These are phyloP conservation scores for Trichoderma polysporum DNA, from an alignment of 2,329 filamentous ascomycete genomes.

Conservation along the genomic window DNA sequence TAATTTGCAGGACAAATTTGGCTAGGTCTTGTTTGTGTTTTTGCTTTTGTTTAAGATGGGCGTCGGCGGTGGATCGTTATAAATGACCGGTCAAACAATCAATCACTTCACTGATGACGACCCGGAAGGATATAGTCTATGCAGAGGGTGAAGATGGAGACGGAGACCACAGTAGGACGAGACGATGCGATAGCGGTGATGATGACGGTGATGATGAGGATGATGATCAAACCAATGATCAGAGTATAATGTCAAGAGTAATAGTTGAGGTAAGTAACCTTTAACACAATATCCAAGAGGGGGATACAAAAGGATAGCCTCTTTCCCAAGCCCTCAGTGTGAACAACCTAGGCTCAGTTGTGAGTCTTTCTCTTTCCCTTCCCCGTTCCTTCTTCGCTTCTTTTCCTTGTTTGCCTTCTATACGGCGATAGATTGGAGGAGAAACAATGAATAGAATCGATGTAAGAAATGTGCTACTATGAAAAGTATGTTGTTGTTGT, in stretches of 20 bases:
- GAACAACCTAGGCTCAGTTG: slow-evolving; percentile 10
- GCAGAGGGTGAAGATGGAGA: slow-evolving; percentile 22
- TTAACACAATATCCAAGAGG: slow-evolving; percentile 3
- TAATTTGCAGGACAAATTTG: not conserved
- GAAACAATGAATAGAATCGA: not conserved
- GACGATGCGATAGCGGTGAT: not conserved
- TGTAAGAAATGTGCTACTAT: not conserved
- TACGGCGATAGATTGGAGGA: not conserved
- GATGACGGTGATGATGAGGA: too few species aligned
- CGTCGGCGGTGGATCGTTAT: not conserved
- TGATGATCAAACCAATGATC: too few species aligned
- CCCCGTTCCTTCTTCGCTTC: not conserved
- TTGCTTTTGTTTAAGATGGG: not conserved
- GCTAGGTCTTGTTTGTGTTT: not conserved
- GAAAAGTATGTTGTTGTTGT: not conserved
- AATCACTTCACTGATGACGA: slow-evolving; percentile 23
- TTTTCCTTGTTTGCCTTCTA: slow-evolving; percentile 1
- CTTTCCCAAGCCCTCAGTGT: slow-evolving; percentile 9
- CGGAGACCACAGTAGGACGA: slow-evolving; percentile 17
- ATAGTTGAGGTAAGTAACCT: not conserved
- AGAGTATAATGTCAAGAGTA: not conserved
- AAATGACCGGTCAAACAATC: slow-evolving; percentile 22
- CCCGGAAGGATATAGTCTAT: slow-evolving; percentile 18
- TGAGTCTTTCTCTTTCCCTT: slow-evolving; percentile 9
- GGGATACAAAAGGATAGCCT: slow-evolving; percentile 18